Evolutionary conservation across 2,329 filamentous ascomycete species (phyloP), one percentile per base, ranked within the genome.

Genomic region (Fusarium subtropicale): DNA sequence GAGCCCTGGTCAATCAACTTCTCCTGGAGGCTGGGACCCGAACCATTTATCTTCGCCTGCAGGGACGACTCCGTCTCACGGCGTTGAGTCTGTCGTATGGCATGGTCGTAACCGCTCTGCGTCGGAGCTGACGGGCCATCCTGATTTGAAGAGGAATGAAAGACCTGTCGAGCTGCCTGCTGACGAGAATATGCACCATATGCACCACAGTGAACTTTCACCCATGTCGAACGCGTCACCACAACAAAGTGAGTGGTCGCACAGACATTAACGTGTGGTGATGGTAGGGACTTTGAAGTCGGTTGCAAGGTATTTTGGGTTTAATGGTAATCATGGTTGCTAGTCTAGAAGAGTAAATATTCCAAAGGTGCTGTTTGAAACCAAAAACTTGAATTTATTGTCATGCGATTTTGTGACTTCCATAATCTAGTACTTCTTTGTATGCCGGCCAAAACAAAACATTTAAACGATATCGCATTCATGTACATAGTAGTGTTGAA

Each of bases 51-150:
- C 48, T 39, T 52, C 48, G 4, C 33, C 33, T 41, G 18, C 34
- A 51, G 47, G 47, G 33, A 51, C 47, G 22, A 33, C 18, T 52
- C 34, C 34, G 13, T 52, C 48, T 28, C 36, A 52, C 24, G 48
- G 24, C 12, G 44, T 46, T 15, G 28, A 31, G 12, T 20, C 44
- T 20, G 13, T 11, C 9, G 26, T 6, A 20, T 46, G 44, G 44
- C 28, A 8, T 8, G 28, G 18, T 15, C 48, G 39, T 20, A 36
- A 36, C 41, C 26, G 38, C 34, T 20, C 34, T 52, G 34, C 48
- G 22, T 52, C 48, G 34, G 48, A 52, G 48, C 48, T 52, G 34
- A 52, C 33, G 20, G 48, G 48, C 5, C 24, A 39, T 6, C 24
- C 48, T 41, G 33, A 36, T n/a, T 41, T 39, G 33, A 52, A 52